These are phyloP conservation scores for Aspergillus baeticus DNA, from an alignment of 495 filamentous ascomycete genomes.

Conservation along the genomic window DNA sequence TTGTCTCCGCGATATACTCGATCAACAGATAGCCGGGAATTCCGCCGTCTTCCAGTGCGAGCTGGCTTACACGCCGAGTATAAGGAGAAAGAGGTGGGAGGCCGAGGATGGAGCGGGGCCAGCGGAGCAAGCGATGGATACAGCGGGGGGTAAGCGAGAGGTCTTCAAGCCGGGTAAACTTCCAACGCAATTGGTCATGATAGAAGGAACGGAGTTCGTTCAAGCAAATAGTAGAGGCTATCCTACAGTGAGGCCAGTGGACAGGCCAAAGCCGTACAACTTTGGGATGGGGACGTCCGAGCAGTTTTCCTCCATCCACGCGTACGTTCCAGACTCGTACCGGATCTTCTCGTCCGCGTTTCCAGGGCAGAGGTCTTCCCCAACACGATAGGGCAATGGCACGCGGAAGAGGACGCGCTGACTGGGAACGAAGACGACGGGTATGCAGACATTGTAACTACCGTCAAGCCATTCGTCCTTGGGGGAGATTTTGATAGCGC, in stretches of 20 bases:
- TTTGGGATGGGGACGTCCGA: constrained; percentile 30
- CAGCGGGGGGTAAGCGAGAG: too few relatives aligned
- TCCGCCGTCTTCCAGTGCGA: too few relatives aligned
- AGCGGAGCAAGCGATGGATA: constrained; percentile 20
- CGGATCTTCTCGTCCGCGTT: constrained; percentile 35
- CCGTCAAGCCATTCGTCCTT: constrained; percentile 29
- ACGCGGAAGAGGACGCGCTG: constrained; percentile 28
- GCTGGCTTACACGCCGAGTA: too few relatives aligned
- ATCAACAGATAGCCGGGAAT: constrained; percentile 15
- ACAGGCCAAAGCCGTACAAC: constrained; percentile 36
- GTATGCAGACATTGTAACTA: constrained; percentile 37
- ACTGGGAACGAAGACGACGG: constrained; percentile 19
- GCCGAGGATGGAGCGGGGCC: constrained; percentile 22
- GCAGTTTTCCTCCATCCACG: constrained; percentile 33
- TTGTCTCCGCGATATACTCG: constrained; percentile 10
- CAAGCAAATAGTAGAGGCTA: neutral
- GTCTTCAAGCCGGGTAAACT: constrained; percentile 32
- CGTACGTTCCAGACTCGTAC: constrained; percentile 29
- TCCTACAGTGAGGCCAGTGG: constrained; percentile 26
- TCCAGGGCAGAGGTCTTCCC: constrained; percentile 28
- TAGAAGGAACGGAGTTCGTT: too few relatives aligned
- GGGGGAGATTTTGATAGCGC: neutral
- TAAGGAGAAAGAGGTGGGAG: too few relatives aligned
- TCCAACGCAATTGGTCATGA: too few relatives aligned
- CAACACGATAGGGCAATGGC: constrained; percentile 34